Base-by-base conservation (phyloP, 1,139 yeast genomes). In the Hemisphaericaspora xylofermentans region DNA sequence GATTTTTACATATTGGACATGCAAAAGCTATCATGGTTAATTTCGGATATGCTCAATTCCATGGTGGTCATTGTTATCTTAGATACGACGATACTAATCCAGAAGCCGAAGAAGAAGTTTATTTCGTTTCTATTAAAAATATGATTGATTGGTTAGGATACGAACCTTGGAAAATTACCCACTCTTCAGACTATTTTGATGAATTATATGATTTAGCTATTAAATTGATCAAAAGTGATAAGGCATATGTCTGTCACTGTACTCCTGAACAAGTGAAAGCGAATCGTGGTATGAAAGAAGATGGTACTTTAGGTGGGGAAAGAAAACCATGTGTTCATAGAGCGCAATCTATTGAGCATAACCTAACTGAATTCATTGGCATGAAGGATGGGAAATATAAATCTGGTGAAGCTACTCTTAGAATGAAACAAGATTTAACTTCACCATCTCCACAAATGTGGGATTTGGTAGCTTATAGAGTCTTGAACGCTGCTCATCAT, bases 401-500 rank as follows among this genome's bases (percentile, higher is more conserved):
- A 51, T 89, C 89, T 33, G 98, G 98, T 50, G 88, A 88, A 61
- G 98, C 96, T 25, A 88, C 91, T 4, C 74, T 94, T 59, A 83
- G 99, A 69, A 93, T 94, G 98, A 93, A 93, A 64, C 97, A 88
- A 73, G 96, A 93, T 61, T 71, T 93, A 49, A 63, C 66, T n/a
- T 86, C 94, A 29, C 95, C 96, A 50, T 87, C 88, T 52, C 98
- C 98, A 16, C 98, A 93, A 69, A 94, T 94, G 98, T 94, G 99
- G 98, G 99, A 94, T 66, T 78, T 93, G 53, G 95, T 93, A 45
- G 98, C 98, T n/a, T 94, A 94, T 69, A 81, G 99, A 64, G 96
- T 94, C 6, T 74, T 94, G 54, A 76, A 91, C 54, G 91, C 96
- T 18, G 80, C 88, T 22, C 98, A 94, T 66, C 96, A 93, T 64